Base-by-base conservation (phyloP, 2,329 filamentous ascomycete genomes). In the Thelonectria discophora region DNA sequence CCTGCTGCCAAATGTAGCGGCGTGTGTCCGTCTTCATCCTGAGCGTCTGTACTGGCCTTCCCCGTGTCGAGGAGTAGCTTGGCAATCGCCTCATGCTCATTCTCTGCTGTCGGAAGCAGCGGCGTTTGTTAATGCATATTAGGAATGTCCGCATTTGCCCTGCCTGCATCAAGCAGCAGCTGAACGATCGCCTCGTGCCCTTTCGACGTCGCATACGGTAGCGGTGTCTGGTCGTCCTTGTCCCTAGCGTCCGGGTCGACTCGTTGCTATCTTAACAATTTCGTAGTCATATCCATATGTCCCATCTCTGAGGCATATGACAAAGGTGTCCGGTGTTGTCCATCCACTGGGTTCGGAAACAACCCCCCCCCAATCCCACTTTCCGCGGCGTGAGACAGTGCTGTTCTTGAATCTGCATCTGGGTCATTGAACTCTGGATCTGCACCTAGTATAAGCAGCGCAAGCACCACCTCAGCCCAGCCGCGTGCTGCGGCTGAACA, bases 401-500 rank as follows among this genome's bases (percentile, higher is more conserved):
- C 27, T 50, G 47, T 50, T 37, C 47, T 50, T 34, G 24, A 37
- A 34, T 17, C 27, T 34, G 32, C 17, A 13, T 50, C 47, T 34
- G 13, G 3, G 11, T 11, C 20, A 13, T 46, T 46, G 20, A 24
- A 46, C 20, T 46, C 43, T 5, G 20, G 20, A 13, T 24, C 43
- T 24, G 43, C 10, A 27, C 43, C 43, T 10, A 24, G n/a, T 27
- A 24, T 21, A 13, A 27, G 20, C 21, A 46, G 15, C 6, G 43
- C 20, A 46, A 46, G 20, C 43, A 46, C 43, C 43, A 46, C 43
- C 43, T 46, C 34, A 34, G 43, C 43, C 53, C 53, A 48, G 27
- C 32, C 53, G 32, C 20, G 43, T 20, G 24, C 13, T 24, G 11
- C 39, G 24, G 37, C 54, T 24, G 17, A n/a, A 21, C 46, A 10